Conservation (phyloP, 192 early-diverging fungal genomes). For the Spizellomyces sp. region DNA sequence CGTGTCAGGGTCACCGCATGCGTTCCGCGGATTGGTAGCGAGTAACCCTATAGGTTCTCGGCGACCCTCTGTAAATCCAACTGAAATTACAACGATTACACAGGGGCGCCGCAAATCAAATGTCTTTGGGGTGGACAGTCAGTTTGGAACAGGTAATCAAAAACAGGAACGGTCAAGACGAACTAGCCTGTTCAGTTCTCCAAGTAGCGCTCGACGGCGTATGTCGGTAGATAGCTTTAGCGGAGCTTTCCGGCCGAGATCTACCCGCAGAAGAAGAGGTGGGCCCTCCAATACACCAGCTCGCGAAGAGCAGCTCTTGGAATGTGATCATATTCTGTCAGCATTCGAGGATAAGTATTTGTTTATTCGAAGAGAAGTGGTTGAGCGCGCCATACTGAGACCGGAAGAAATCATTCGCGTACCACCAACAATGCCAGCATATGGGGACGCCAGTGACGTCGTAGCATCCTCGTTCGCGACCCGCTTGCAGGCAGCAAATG, state of each 20-base stretch:
- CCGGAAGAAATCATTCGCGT: conserved; percentile 24
- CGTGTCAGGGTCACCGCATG: too few species aligned
- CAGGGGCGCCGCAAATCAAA: too few species aligned
- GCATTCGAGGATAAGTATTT: background rate
- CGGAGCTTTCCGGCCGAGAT: background rate
- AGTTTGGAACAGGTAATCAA: too few species aligned
- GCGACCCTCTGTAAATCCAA: too few species aligned
- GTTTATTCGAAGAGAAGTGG: background rate
- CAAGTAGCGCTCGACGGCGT: too few species aligned
- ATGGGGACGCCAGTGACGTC: background rate
- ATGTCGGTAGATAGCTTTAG: background rate
- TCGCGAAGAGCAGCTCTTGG: conserved; percentile 1
- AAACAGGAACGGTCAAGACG: too few species aligned
- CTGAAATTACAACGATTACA: too few species aligned
- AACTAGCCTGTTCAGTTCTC: too few species aligned
- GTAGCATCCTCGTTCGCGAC: background rate
- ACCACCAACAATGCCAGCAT: conserved; percentile 4
- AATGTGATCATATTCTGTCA: background rate
- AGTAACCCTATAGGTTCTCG: too few species aligned
- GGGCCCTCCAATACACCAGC: conserved; percentile 15
- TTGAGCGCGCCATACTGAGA: conserved; percentile 15
- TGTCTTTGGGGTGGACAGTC: too few species aligned
- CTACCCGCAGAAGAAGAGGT: background rate
- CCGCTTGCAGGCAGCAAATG: background rate
- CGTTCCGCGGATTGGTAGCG: too few species aligned